Base-by-base conservation (phyloP, 345 rosid genomes). In the Adansonia digitata region DNA sequence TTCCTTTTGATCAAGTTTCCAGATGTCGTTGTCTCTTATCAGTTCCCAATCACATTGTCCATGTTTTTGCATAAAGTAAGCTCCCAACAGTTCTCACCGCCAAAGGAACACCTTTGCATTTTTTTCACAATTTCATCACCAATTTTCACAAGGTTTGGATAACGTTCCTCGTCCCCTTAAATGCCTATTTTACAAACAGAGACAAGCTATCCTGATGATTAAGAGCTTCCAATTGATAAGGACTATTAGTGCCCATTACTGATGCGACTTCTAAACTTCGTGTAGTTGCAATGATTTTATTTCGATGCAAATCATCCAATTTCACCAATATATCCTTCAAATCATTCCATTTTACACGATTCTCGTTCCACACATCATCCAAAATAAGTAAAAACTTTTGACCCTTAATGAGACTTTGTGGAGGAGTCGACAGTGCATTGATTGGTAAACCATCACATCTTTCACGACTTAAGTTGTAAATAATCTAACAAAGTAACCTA, bases 61-160 rank as follows among this genome's bases (percentile, higher is more conserved):
- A 18, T 7, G 63, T 60, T 29, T 17, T 67, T 17, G 3, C 7
- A 34, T 5, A 22, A 29, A 66, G 51, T 13, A 52, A 20, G 35
- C 45, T 46, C 5, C 79, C 79, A 4, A 77, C 13, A 7, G 51
- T 65, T 52, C 48, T 53, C 49, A 73, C 73, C 5, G 73, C 76
- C 45, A 77, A 24, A 57, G 72, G 80, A 71, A 71, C 51, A 24
- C 75, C 46, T 61, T 17, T 40, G 48, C 69, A 37, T 20, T 64
- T 64, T n/a, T 7, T 64, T 37, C 24, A 64, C 69, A 64, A 64
- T 39, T 35, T 64, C 48, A 17, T 64, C 29, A 15, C 55, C 71
- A 60, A 62, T 52, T 17, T 4, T 17, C 37, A n/a, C 11, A 0
- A 64, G 73, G 31, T 64, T 20, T 35, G 72, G 65, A 24, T 51